Evolutionary conservation across 164 flowering plant species (phyloP), one percentile per base, ranked within the genome.

Genomic region (Malania oleifera): DNA sequence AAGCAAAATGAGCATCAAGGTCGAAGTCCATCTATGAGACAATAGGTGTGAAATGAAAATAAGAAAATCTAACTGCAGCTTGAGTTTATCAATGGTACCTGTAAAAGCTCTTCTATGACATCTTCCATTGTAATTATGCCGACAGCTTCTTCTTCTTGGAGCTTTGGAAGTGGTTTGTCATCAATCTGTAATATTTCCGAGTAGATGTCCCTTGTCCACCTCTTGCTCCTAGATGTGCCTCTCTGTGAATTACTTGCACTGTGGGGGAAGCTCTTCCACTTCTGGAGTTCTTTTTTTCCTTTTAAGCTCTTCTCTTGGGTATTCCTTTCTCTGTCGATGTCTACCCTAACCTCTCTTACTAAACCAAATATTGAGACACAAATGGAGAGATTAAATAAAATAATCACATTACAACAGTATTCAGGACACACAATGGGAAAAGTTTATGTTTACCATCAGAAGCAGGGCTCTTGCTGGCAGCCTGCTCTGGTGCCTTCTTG

Each of bases 391-490:
- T n/a, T n/a, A n/a, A n/a, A n/a, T n/a, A n/a, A n/a, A n/a, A n/a
- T n/a, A n/a, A n/a, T n/a, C n/a, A n/a, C n/a, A n/a, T n/a, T n/a
- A n/a, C n/a, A n/a, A n/a, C n/a, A n/a, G n/a, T n/a, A n/a, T n/a
- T n/a, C n/a, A n/a, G n/a, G n/a, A n/a, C n/a, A n/a, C n/a, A n/a
- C n/a, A n/a, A n/a, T n/a, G 10, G 26, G 35, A 12, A 22, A 48
- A 14, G 46, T 56, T 39, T 11, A 49, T 50, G 44, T 77, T 73
- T 81, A 86, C 98, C 62, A 20, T 71, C 74, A 37, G n/a, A n/a
- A n/a, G 43, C 68, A 57, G 61, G 43, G 50, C 48, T 68, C 40
- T 68, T 73, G 60, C 45, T 52, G 2, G 49, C 70, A 57, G 68
- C 52, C 52, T 70, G 61, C 48, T 51, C 76, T 45, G 15, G 53